Evolutionary conservation across 2,329 filamentous ascomycete genomes (phyloP).

Genomic region (Periconia sp.): DNA sequence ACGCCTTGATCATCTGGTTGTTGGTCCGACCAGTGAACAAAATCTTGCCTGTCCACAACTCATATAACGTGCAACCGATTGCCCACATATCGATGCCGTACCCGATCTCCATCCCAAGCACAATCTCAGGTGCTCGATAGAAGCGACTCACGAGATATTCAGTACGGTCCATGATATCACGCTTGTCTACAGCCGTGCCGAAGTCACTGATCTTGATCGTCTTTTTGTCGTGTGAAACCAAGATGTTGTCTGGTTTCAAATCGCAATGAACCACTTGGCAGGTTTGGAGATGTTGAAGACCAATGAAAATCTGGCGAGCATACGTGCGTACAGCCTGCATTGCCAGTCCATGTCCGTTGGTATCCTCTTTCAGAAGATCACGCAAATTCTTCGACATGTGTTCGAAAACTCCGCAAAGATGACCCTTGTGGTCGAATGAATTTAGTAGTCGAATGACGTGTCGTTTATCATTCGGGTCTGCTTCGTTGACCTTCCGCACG

Average conservation of each 20-base stretch:
- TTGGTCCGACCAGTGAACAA: slow-evolving; percentile 93
- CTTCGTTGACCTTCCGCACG: slow-evolving; percentile 79
- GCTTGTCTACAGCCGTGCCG: slow-evolving; percentile 89
- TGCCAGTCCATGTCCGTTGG: slow-evolving; percentile 80
- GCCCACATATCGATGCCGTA: slow-evolving; percentile 97
- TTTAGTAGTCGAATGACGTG: slow-evolving; percentile 87
- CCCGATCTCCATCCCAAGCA: slow-evolving; percentile 93
- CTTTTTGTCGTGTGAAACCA: slow-evolving; percentile 61
- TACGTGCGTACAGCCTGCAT: slow-evolving; percentile 84
- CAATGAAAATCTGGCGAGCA: slow-evolving; percentile 91
- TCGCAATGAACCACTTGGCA: slow-evolving; percentile 95
- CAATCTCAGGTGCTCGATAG: slow-evolving; percentile 95
- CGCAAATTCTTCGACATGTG: slow-evolving; percentile 82
- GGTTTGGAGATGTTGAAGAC: slow-evolving; percentile 82
- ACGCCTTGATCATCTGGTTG: slow-evolving; percentile 95
- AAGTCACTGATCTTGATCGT: slow-evolving; percentile 93
- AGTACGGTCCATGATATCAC: slow-evolving; percentile 81
- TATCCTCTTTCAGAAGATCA: slow-evolving; percentile 90
- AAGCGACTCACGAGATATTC: slow-evolving; percentile 96
- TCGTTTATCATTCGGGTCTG: slow-evolving; percentile 86
- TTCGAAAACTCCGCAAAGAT: slow-evolving; percentile 96
- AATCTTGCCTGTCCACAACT: slow-evolving; percentile 96
- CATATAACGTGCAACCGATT: slow-evolving; percentile 94
- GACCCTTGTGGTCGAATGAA: slow-evolving; percentile 89
- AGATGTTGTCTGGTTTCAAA: slow-evolving; percentile 95